These are phyloP conservation scores for Ascoidea tarda DNA, from an alignment of 805 yeast species.

Conservation along the genomic window DNA sequence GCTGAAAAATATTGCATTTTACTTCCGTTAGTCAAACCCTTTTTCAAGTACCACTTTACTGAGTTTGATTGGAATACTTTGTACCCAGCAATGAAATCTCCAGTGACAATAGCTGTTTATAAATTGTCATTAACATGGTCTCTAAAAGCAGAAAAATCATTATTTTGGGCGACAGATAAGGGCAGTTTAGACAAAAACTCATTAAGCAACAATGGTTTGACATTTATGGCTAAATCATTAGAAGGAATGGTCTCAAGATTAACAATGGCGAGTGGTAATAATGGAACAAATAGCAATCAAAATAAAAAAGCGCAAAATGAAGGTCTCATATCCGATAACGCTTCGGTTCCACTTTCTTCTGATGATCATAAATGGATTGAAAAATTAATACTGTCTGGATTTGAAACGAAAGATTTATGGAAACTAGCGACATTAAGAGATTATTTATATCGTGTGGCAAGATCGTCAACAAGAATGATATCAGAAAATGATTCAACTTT, in stretches of 20 bases:
- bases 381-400: slow-evolving; percentile 57
- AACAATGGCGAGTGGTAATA: background rate
- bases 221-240: slow-evolving; percentile 3
- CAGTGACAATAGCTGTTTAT: slow-evolving; percentile 52
- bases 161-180: slow-evolving; percentile 61
- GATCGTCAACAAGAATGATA: slow-evolving; percentile 21
- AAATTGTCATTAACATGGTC: slow-evolving; percentile 63
- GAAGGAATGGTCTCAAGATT: slow-evolving; percentile 5
- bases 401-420: slow-evolving; percentile 67
- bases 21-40: slow-evolving; percentile 68
- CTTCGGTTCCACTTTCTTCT: slow-evolving; percentile 35
- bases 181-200: background rate
- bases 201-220: background rate
- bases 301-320: background rate
- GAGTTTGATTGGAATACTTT: slow-evolving; percentile 53
- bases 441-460: slow-evolving; percentile 47
- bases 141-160: slow-evolving; percentile 41
- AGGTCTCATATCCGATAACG: background rate
- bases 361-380: slow-evolving; percentile 67
- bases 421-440: slow-evolving; percentile 60
- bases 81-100: slow-evolving; percentile 52
- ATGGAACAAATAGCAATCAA: background rate
- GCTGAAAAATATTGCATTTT: slow-evolving; percentile 79
- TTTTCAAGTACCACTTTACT: slow-evolving; percentile 61
- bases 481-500: slow-evolving; percentile 6